phyloP scores from a whole-genome alignment of 2,329 filamentous ascomycete genomes.

The Elsinoe fawcettii region DNA sequence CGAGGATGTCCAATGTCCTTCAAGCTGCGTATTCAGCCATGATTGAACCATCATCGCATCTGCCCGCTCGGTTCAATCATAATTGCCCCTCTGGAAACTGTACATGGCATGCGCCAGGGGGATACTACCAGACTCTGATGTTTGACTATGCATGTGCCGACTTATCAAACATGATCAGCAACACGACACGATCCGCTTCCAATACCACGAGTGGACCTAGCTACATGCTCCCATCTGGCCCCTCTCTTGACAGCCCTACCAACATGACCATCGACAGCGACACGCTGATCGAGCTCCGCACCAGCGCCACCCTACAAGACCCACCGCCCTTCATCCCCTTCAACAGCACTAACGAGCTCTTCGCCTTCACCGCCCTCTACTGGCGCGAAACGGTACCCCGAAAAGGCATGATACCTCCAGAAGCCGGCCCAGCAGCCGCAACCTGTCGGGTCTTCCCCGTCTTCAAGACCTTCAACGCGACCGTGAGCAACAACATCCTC shows the following conservation, averaged over 20 bases:
- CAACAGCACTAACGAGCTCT: constrained; percentile 17
- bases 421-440: background rate
- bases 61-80: background rate
- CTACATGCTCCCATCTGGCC: background rate
- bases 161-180: background rate
- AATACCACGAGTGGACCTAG: background rate
- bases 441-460: background rate
- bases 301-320: constrained; percentile 12
- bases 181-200: background rate
- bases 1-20: background rate
- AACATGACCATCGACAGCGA: background rate
- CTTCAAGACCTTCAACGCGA: background rate
- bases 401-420: background rate
- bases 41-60: background rate
- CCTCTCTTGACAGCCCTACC: background rate
- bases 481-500: background rate
- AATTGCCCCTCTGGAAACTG: background rate
- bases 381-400: background rate
- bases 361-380: constrained; percentile 19
- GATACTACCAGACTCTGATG: background rate
- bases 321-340: constrained; percentile 23
- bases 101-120: background rate
- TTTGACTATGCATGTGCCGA: background rate
- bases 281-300: background rate
- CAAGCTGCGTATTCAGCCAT: background rate